Evolutionary conservation across 371 early-diverging fungal species (phyloP).

Genomic region (Rhizopus delemar): DNA sequence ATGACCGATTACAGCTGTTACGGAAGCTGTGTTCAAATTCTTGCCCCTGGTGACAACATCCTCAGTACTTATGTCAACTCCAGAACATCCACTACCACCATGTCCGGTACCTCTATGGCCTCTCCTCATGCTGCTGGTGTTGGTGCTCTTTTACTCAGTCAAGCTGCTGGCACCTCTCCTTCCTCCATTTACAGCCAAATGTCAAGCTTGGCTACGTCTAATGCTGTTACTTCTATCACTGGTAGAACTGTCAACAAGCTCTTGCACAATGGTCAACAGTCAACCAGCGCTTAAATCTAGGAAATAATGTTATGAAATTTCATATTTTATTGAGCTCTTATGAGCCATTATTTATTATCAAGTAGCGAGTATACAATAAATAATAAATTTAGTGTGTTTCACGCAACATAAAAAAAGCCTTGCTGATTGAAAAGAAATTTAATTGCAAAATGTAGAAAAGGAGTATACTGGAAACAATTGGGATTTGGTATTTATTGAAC

Average conservation of each 20-base stretch:
- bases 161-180: slow-evolving; percentile 26
- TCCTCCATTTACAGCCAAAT: slow-evolving; percentile 29
- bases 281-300: neutral
- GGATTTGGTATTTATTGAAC: too few relatives aligned
- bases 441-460: too few relatives aligned
- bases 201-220: slow-evolving; percentile 16
- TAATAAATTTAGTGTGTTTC: too few relatives aligned
- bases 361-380: too few relatives aligned
- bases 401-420: too few relatives aligned
- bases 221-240: neutral
- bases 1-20: slow-evolving; percentile 52
- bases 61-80: slow-evolving; percentile 41
- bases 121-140: slow-evolving; percentile 82
- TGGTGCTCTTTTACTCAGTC: slow-evolving; percentile 52
- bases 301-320: too few relatives aligned
- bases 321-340: too few relatives aligned
- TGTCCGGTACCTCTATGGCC: slow-evolving; percentile 83
- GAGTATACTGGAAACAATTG: too few relatives aligned
- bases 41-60: slow-evolving; percentile 57
- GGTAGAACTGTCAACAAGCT: slow-evolving; percentile 10
- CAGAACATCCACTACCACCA: slow-evolving; percentile 40
- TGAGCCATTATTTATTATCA: too few relatives aligned
- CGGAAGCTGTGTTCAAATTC: slow-evolving; percentile 64
- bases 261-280: slow-evolving; percentile 22
- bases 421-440: too few relatives aligned